Evolutionary conservation across 169 alveolate species (phyloP).

Genomic region (Plasmodium falciparum): DNA sequence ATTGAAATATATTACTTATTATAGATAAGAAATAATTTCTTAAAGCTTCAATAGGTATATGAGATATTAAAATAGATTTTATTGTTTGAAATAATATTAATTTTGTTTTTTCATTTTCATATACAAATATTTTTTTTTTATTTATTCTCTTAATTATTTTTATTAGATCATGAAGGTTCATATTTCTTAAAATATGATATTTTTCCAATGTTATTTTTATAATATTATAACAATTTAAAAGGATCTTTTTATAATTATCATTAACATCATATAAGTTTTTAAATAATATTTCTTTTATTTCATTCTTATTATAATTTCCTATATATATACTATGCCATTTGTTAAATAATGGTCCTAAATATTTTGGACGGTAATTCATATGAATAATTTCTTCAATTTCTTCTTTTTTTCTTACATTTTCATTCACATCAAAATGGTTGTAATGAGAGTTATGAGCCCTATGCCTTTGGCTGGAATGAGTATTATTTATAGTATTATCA

Average conservation of each 20-base stretch:
- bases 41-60: slow-evolving; percentile 27
- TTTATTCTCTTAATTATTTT: slow-evolving; percentile 59
- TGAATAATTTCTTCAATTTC: slow-evolving; percentile 14
- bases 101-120: slow-evolving; percentile 30
- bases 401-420: background rate
- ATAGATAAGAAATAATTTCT: slow-evolving; percentile 11
- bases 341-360: slow-evolving; percentile 24
- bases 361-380: slow-evolving; percentile 42
- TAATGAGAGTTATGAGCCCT: too few species aligned
- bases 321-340: slow-evolving; percentile 58
- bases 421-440: too few species aligned
- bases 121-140: slow-evolving; percentile 27
- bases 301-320: slow-evolving; percentile 20
- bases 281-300: slow-evolving; percentile 61
- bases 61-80: slow-evolving; percentile 63
- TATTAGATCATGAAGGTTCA: slow-evolving; percentile 74
- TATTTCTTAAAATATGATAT: slow-evolving; percentile 56
- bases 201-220: slow-evolving; percentile 34
- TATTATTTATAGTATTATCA: too few species aligned
- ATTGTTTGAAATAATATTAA: slow-evolving; percentile 43
- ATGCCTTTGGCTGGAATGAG: too few species aligned
- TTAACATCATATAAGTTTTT: slow-evolving; percentile 31
- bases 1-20: slow-evolving; percentile 18
- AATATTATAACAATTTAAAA: slow-evolving; percentile 27
- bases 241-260: slow-evolving; percentile 24